Percentiles rank a stretch among this genome's conserved stretches.
Conservation (phyloP, 306 rosid species). For the Begonia masoniana region DNA sequence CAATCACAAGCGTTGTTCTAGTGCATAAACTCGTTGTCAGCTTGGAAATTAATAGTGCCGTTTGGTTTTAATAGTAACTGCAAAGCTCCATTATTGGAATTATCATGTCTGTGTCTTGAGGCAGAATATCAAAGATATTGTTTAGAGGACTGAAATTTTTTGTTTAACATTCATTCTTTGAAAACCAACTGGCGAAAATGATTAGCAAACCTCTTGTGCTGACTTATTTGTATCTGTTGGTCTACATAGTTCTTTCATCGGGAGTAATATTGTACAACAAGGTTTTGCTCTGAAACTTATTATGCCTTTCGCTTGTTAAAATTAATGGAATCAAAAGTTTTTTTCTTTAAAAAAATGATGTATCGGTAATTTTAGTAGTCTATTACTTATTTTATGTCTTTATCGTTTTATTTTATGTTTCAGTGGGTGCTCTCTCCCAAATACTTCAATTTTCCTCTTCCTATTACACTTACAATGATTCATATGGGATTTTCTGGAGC, state of each 20-base stretch:
- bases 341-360: no score
- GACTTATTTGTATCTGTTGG: conserved; percentile 71
- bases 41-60: neutral
- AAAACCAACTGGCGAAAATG: conserved; percentile 22
- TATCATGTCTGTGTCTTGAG: neutral
- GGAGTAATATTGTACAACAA: conserved; percentile 92
- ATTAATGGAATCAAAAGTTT: no score
- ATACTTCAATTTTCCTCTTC: conserved; percentile 84
- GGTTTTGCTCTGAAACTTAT: conserved; percentile 24
- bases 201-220: conserved; percentile 63
- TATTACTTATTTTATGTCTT: neutral
- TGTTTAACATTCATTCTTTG: conserved; percentile 4
- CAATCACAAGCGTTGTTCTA: neutral
- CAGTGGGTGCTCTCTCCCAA: conserved; percentile 98
- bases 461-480: conserved; percentile 92
- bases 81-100: neutral
- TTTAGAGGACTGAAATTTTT: neutral
- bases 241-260: conserved; percentile 77
- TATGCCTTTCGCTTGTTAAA: no score
- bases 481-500: conserved; percentile 92
- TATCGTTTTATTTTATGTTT: conserved; percentile 6
- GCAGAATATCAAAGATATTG: conserved; percentile 1
- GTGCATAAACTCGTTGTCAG: conserved; percentile 1
- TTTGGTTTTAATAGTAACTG: neutral
- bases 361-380: no score